Percentiles rank a stretch among this genome's conserved stretches.
phyloP scores from a whole-genome alignment of 108 stramenopile species.

The Cyclostephanos tholiformis region DNA sequence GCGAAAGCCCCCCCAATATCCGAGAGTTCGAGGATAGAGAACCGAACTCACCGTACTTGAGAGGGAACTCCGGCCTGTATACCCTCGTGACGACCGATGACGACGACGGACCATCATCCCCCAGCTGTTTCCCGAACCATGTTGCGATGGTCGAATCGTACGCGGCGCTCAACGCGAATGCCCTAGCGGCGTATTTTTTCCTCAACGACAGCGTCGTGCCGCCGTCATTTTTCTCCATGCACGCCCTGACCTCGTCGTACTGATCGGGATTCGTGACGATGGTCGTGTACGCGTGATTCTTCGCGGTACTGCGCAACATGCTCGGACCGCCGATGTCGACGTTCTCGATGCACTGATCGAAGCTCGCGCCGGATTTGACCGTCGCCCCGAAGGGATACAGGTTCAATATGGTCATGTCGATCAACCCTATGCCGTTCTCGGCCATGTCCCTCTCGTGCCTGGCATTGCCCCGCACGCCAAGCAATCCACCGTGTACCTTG shows the following conservation, averaged over 20 bases:
- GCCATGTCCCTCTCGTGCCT: constrained; percentile 89
- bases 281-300: constrained; percentile 96
- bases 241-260: constrained; percentile 80
- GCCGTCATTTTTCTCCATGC: constrained; percentile 80
- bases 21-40: too few species aligned
- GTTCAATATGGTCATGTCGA: constrained; percentile 98
- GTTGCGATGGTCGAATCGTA: constrained; percentile 95
- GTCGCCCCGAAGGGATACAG: constrained; percentile 98
- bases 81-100: constrained; percentile 76
- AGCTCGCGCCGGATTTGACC: constrained; percentile 86
- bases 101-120: constrained; percentile 50
- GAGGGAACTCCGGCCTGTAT: constrained; percentile 85
- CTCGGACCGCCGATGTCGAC: constrained; percentile 99
- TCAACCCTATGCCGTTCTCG: constrained; percentile 88
- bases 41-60: constrained; percentile 96
- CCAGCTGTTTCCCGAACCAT: constrained; percentile 84
- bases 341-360: constrained; percentile 98
- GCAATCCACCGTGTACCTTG: constrained; percentile 95
- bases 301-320: constrained; percentile 97
- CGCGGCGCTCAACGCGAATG: constrained; percentile 89
- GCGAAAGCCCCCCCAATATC: too few species aligned
- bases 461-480: constrained; percentile 94
- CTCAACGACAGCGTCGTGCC: constrained; percentile 87
- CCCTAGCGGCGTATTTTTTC: constrained; percentile 84
- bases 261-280: constrained; percentile 91